Percentiles rank a stretch among this genome's conserved stretches.
Conservation (phyloP, 148 eudicot genomes). For the Dianthus caryophyllus region DNA sequence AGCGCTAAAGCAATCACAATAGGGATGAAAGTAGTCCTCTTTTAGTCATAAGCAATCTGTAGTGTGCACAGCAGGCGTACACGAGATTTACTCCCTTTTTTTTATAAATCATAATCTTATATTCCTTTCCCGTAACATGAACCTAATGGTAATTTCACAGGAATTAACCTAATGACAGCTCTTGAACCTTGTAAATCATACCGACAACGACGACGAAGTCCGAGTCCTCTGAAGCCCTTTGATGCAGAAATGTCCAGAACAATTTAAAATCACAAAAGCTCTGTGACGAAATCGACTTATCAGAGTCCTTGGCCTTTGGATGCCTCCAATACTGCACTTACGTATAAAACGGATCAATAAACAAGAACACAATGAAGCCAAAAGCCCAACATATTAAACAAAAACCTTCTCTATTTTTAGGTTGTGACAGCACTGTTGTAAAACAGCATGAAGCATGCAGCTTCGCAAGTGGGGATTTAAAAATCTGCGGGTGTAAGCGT, state of each 20-base stretch:
- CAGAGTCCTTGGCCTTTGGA: background rate
- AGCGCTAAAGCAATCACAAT: no score
- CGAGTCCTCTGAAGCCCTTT: constrained; percentile 2
- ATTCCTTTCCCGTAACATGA: background rate
- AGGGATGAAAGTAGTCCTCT: no score
- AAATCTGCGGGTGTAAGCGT: constrained; percentile 5
- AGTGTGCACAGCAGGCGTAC: background rate
- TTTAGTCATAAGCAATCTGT: background rate
- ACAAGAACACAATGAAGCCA: background rate
- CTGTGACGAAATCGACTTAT: background rate
- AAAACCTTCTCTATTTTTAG: constrained; percentile 1
- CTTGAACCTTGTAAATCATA: background rate
- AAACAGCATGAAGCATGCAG: constrained; percentile 30
- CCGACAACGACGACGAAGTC: background rate
- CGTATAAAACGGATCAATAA: background rate
- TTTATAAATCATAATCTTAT: background rate
- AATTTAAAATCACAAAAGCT: no score
- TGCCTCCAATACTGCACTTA: background rate
- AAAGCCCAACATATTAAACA: background rate
- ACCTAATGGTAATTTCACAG: background rate
- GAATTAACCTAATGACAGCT: constrained; percentile 3
- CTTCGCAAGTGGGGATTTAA: constrained; percentile 13
- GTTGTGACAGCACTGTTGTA: constrained; percentile 6
- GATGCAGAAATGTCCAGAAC: background rate
- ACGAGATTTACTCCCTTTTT: background rate